Conservation (phyloP, 164 flowering plant species). For the Magnolia sinica region DNA sequence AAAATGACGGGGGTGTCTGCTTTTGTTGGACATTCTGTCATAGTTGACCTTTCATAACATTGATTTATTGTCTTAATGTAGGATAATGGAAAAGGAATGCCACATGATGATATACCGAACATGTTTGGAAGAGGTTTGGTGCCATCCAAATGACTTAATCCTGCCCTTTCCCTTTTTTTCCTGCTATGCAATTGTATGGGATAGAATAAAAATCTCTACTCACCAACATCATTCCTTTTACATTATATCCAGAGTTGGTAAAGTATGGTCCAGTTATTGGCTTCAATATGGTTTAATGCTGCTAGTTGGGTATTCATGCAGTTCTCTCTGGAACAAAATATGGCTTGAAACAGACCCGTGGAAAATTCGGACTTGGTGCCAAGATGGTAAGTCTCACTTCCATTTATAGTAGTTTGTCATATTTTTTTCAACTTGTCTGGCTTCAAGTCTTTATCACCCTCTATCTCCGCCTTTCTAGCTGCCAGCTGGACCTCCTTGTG, state of each 20-base stretch:
- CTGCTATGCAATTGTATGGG: conserved; percentile 1
- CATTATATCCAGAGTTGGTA: conserved; percentile 2
- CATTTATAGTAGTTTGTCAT: neutral
- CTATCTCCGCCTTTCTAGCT: no score
- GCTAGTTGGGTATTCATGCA: conserved; percentile 28
- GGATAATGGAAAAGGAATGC: conserved; percentile 99
- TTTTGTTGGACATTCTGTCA: no score
- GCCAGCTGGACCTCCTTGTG: no score
- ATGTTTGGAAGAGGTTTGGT: conserved; percentile 97
- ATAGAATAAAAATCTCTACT: conserved; percentile 8
- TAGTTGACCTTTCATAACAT: neutral
- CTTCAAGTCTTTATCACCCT: neutral
- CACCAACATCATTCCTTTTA: neutral
- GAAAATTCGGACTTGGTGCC: conserved; percentile 99
- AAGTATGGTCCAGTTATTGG: neutral
- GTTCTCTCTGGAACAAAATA: conserved; percentile 97
- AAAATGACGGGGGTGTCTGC: neutral
- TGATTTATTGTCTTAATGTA: conserved; percentile 22
- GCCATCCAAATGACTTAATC: conserved; percentile 9
- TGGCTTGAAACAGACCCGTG: conserved; percentile 96
- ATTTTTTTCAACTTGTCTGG: neutral
- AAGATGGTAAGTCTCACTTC: conserved; percentile 68
- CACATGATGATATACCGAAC: conserved; percentile 97
- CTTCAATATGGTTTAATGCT: neutral
- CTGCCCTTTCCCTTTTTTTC: conserved; percentile 19